Evolutionary conservation across 2,329 filamentous ascomycete species (phyloP).

Genomic region (Neonectria faginata): DNA sequence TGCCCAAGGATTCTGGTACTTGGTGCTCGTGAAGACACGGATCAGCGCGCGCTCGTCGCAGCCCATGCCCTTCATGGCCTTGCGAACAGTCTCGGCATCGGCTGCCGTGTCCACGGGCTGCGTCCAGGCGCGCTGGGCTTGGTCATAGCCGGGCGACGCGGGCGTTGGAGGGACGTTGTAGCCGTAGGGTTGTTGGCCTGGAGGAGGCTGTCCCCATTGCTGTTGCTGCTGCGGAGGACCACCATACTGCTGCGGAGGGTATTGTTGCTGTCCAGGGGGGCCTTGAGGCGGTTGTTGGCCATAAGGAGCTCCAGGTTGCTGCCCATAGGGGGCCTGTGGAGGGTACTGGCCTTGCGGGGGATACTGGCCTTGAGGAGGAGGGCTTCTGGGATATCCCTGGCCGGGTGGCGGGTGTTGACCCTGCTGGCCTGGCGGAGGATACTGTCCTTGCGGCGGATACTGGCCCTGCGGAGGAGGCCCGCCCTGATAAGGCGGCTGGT

Average conservation of each 20-base stretch:
- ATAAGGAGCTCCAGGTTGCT: slow-evolving; percentile 22
- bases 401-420: slow-evolving; percentile 26
- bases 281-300: slow-evolving; percentile 12
- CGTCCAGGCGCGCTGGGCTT: slow-evolving; percentile 39
- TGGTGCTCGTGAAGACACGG: slow-evolving; percentile 44
- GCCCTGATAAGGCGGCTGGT: slow-evolving; percentile 1
- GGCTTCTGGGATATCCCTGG: slow-evolving; percentile 13
- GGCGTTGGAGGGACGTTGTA: slow-evolving; percentile 38
- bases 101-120: slow-evolving; percentile 46
- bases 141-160: slow-evolving; percentile 48
- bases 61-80: slow-evolving; percentile 53
- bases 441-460: slow-evolving; percentile 24
- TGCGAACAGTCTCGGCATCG: slow-evolving; percentile 48
- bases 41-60: slow-evolving; percentile 50
- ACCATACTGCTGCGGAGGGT: slow-evolving; percentile 16
- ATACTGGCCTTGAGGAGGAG: slow-evolving; percentile 12
- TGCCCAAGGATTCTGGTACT: slow-evolving; percentile 50
- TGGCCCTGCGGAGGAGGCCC: neutral
- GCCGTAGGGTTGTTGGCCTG: slow-evolving; percentile 24
- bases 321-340: slow-evolving; percentile 16
- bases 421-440: slow-evolving; percentile 13
- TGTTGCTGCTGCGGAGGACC: slow-evolving; percentile 37
- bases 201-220: slow-evolving; percentile 30
- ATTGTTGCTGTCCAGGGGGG: slow-evolving; percentile 9
- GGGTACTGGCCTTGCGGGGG: slow-evolving; percentile 13